Evolutionary conservation across 176 grass and related monocot species (phyloP).

Genomic region (Bonia amplexicaulis): DNA sequence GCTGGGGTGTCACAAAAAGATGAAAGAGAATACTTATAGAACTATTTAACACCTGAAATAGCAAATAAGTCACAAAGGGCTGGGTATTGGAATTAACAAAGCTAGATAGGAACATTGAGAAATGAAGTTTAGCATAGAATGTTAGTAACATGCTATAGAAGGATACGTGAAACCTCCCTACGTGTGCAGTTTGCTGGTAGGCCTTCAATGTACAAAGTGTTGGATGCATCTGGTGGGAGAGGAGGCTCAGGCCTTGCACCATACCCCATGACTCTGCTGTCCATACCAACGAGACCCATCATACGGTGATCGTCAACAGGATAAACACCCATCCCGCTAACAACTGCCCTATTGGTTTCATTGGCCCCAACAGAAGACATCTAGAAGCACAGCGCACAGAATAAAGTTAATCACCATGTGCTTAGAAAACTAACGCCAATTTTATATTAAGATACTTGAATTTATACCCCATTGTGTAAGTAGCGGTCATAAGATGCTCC

Average conservation of each 20-base stretch:
- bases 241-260: slow-evolving; percentile 64
- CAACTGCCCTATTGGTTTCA: slow-evolving; percentile 57
- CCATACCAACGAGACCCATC: slow-evolving; percentile 59
- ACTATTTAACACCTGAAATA: background rate
- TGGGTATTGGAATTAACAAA: background rate
- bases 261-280: slow-evolving; percentile 64
- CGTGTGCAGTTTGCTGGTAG: slow-evolving; percentile 92
- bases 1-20: background rate
- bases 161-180: slow-evolving; percentile 99
- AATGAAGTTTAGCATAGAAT: background rate
- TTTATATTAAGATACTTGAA: background rate
- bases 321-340: slow-evolving; percentile 60
- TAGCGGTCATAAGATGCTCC: slow-evolving; percentile 95
- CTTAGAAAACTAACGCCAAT: background rate
- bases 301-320: slow-evolving; percentile 68
- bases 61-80: background rate
- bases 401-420: background rate
- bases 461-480: slow-evolving; percentile 89
- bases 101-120: background rate
- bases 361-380: slow-evolving; percentile 52
- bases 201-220: slow-evolving; percentile 86
- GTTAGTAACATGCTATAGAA: slow-evolving; percentile 3
- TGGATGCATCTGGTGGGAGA: slow-evolving; percentile 88
- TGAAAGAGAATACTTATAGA: background rate
- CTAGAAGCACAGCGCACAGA: slow-evolving; percentile 19